Conservation (phyloP, 768 basidiomycete genomes). For the Xerocomus potaroensis region DNA sequence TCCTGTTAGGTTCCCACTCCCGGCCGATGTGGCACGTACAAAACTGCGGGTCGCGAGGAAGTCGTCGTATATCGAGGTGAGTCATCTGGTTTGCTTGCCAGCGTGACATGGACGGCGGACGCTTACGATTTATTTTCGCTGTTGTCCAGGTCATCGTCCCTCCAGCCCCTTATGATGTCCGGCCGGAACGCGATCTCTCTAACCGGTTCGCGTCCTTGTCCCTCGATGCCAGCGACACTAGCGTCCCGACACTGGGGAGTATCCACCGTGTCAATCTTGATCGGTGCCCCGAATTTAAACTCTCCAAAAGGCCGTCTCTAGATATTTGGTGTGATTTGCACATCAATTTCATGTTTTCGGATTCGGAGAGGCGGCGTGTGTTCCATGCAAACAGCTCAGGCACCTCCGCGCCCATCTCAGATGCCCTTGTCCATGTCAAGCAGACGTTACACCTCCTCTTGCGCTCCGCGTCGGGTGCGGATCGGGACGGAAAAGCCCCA, state of each 20-base stretch:
- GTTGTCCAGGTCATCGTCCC: conserved; percentile 20
- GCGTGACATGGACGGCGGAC: background rate
- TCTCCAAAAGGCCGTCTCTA: conserved; percentile 7
- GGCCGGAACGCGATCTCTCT: conserved; percentile 18
- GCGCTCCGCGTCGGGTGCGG: background rate
- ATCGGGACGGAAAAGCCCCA: background rate
- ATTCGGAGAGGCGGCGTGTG: conserved; percentile 1
- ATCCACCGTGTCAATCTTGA: conserved; percentile 39
- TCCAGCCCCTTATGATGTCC: conserved; percentile 12
- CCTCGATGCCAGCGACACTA: background rate
- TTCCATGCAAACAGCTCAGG: conserved; percentile 6
- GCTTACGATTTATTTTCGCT: background rate
- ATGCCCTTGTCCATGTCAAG: conserved; percentile 29
- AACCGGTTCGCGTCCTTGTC: conserved; percentile 26
- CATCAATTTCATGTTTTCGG: conserved; percentile 24
- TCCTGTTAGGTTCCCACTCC: conserved; percentile 40
- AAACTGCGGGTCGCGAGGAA: conserved; percentile 48
- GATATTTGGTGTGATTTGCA: conserved; percentile 30
- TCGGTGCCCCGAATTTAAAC: conserved; percentile 30
- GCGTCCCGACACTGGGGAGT: conserved; percentile 28
- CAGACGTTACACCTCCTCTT: conserved; percentile 29
- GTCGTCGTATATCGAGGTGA: conserved; percentile 44
- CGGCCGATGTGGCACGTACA: conserved; percentile 33
- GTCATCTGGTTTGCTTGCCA: background rate
- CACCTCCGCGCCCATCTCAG: background rate